Evolutionary conservation across 331 rosid genomes (phyloP).

Genomic region (Quercus phellos): DNA sequence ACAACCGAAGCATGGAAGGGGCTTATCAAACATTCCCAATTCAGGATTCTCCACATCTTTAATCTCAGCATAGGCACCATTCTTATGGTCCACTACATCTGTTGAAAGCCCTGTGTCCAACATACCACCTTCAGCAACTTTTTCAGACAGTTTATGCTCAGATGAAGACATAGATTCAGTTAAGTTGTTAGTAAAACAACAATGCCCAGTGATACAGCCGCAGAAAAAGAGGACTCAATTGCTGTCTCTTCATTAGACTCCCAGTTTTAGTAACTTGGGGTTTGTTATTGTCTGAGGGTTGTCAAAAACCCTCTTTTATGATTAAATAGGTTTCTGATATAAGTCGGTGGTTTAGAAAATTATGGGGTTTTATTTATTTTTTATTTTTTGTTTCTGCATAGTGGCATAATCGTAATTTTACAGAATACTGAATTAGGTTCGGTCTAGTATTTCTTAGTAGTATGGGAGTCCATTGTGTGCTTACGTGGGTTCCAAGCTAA

Average conservation of each 20-base stretch:
- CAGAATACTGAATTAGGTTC: background rate
- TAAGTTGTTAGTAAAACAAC: background rate
- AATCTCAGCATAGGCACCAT: slow-evolving; percentile 24
- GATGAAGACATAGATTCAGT: background rate
- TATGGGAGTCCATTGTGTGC: background rate
- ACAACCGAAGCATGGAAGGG: slow-evolving; percentile 56
- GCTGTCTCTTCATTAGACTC: background rate
- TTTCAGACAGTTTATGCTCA: background rate
- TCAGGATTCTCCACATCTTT: slow-evolving; percentile 29
- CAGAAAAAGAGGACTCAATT: background rate
- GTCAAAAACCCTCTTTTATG: no score
- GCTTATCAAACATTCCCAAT: slow-evolving; percentile 50
- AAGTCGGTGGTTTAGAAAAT: background rate
- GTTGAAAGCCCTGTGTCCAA: slow-evolving; percentile 34
- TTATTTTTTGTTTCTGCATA: background rate
- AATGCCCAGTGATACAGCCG: background rate
- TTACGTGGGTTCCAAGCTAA: background rate
- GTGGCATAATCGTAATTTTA: background rate
- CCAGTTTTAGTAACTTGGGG: background rate
- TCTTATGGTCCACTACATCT: slow-evolving; percentile 25
- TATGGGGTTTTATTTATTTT: background rate
- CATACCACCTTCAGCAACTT: slow-evolving; percentile 25
- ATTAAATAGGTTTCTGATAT: background rate
- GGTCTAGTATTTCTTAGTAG: background rate
- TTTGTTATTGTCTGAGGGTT: background rate